These are phyloP conservation scores for Eudorina sp. DNA, from an alignment of 139 green algal species.

Conservation along the genomic window DNA sequence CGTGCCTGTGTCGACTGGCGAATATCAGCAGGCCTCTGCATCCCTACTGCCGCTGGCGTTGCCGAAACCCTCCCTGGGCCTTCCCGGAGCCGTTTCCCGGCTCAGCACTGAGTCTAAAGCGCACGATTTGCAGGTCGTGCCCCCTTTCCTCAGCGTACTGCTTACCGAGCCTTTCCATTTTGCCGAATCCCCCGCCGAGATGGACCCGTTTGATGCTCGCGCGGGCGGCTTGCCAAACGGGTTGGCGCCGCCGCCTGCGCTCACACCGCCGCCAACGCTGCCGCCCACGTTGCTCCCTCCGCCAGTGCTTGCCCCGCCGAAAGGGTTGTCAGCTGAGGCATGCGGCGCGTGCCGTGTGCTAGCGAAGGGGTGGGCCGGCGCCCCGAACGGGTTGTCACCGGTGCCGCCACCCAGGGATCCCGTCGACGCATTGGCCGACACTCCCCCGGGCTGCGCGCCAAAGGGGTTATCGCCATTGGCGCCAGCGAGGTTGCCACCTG, in stretches of 20 bases:
- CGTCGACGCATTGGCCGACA: background rate
- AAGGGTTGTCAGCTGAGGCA: slow-evolving; percentile 1
- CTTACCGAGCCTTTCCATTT: slow-evolving; percentile 2
- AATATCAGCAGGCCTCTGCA: no score
- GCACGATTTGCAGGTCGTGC: no score
- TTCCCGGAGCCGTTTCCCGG: no score
- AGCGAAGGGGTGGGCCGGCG: background rate
- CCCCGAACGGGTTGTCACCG: slow-evolving; percentile 20
- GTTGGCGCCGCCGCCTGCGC: background rate
- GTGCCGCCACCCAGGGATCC: background rate
- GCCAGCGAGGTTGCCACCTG: background rate
- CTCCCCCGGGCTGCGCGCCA: background rate
- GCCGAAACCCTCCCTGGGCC: no score
- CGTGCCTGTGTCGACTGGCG: no score
- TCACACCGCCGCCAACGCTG: background rate
- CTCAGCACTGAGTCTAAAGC: no score
- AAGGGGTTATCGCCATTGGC: slow-evolving; percentile 21
- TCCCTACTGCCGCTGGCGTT: no score
- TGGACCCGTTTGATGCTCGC: background rate
- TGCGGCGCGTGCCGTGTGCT: background rate
- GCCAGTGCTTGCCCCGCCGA: background rate
- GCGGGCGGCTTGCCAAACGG: background rate
- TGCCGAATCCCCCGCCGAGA: background rate
- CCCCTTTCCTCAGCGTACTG: background rate
- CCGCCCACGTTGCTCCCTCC: background rate